Base-by-base conservation (phyloP, 2,329 filamentous ascomycete species). In the Stromatinia cepivora region DNA sequence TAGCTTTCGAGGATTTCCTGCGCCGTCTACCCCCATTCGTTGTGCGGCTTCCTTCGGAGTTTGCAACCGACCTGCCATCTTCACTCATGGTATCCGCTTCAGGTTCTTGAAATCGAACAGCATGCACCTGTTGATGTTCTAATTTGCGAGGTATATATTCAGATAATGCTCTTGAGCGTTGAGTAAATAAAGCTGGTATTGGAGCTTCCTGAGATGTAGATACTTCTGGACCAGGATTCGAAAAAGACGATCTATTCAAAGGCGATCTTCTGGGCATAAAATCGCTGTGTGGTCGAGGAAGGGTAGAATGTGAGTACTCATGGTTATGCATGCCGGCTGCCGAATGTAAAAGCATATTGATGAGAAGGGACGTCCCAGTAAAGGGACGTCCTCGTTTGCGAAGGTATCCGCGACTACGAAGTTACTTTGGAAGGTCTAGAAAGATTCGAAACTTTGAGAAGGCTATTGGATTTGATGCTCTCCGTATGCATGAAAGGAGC, bases 1-100 rank as follows among this genome's bases (percentile, higher is more conserved):
- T 88, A 65, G 83, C 85, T 70, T 87, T 83, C 6, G 81, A 79
- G 0, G 79, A 74, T 13, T 83, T 82, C 75, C 84, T 85, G 70
- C 80, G 81, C 69, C 79, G 81, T 65, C 79, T 71, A 7, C 73
- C 74, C 36, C 69, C 71, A 28, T 54, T 64, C 17, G 72, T 77
- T 34, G 69, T 72, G 50, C 70, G 70, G 63, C 75, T 77, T 36
- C 69, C 71, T 56, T 78, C 77, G 0, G 76, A 78, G 65, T 76
- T 77, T 56, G 74, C 74, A n/a, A 76, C 58, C 10, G 77, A 78
- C 54, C 69, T 75, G 28, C 70, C 76, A 74, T 78, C 76, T 65
- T 78, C 76, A 65, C 75, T 78, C 75, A 76, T 78, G 39, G 70
- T 72, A 53, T 78, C 77, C 56, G 70, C 28, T 39, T 75, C 73